Evolutionary conservation across 768 basidiomycete species (phyloP).

Genomic region (Pulveroboletus frians): DNA sequence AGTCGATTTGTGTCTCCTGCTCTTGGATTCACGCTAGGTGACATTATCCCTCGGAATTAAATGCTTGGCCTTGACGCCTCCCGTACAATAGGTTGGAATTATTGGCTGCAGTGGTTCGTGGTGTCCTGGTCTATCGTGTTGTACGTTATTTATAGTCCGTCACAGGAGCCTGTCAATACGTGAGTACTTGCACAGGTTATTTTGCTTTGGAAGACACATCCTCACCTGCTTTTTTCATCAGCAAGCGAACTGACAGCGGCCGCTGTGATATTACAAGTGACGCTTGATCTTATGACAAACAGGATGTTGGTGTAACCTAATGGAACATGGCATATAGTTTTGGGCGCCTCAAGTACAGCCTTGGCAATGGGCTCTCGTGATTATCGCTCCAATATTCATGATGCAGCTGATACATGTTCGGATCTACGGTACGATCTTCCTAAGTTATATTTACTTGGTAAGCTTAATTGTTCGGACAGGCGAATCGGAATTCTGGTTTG

Average conservation of each 20-base stretch:
- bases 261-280: slow-evolving; percentile 45
- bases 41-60: background rate
- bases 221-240: slow-evolving; percentile 21
- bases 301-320: background rate
- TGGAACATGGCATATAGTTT: slow-evolving; percentile 20
- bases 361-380: slow-evolving; percentile 54
- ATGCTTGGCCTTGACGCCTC: background rate
- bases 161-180: slow-evolving; percentile 38
- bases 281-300: background rate
- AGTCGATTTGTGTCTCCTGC: slow-evolving; percentile 55
- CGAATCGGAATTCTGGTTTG: slow-evolving; percentile 61
- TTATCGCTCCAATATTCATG: slow-evolving; percentile 49
- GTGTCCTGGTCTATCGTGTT: background rate
- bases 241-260: slow-evolving; percentile 58
- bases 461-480: slow-evolving; percentile 28
- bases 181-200: slow-evolving; percentile 15
- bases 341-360: slow-evolving; percentile 45
- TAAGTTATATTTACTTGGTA: background rate
- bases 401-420: slow-evolving; percentile 53
- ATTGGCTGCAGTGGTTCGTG: slow-evolving; percentile 47
- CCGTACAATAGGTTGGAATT: slow-evolving; percentile 45
- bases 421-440: slow-evolving; percentile 44
- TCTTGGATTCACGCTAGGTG: slow-evolving; percentile 54
- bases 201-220: background rate
- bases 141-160: background rate